Evolutionary conservation across 1,284 basidiomycete species (phyloP).

Genomic region (Cystobasidiaceae sp.): DNA sequence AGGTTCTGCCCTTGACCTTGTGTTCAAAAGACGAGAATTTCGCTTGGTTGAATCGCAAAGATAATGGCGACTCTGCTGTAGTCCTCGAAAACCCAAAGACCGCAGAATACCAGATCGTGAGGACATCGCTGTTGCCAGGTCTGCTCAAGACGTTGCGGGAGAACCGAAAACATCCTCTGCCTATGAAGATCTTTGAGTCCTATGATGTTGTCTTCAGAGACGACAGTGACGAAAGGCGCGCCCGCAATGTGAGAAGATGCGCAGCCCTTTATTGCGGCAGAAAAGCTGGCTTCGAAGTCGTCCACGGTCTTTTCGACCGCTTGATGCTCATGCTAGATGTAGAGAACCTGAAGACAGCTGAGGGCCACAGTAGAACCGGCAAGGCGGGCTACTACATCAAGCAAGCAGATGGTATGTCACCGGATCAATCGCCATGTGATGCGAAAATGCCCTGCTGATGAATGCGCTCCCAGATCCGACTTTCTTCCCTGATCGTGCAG

Average conservation of each 20-base stretch:
- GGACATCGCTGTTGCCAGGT: conserved; percentile 89
- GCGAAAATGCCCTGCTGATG: too few relatives aligned
- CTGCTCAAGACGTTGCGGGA: conserved; percentile 95
- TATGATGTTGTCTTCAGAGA: conserved; percentile 93
- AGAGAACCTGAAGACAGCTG: conserved; percentile 62
- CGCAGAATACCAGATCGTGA: conserved; percentile 94
- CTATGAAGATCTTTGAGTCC: conserved; percentile 88
- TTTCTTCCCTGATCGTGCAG: conserved; percentile 91
- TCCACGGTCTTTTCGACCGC: conserved; percentile 89
- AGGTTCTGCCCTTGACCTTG: conserved; percentile 91
- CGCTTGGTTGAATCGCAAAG: conserved; percentile 76
- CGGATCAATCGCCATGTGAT: too few relatives aligned
- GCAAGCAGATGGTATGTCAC: conserved; percentile 65
- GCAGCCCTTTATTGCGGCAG: conserved; percentile 93
- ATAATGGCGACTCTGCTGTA: conserved; percentile 74
- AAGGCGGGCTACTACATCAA: conserved; percentile 84
- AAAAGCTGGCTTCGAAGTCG: conserved; percentile 92
- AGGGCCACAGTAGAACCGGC: conserved; percentile 51
- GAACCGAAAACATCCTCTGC: conserved; percentile 88
- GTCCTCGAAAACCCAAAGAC: conserved; percentile 96
- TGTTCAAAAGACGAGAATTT: conserved; percentile 99
- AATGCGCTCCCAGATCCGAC: conserved; percentile 64
- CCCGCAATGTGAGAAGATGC: conserved; percentile 78
- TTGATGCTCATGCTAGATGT: conserved; percentile 93
- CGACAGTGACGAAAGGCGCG: conserved; percentile 66